Conservation (phyloP, 2,329 filamentous ascomycete genomes). For the Aspergillus viridinutans region DNA sequence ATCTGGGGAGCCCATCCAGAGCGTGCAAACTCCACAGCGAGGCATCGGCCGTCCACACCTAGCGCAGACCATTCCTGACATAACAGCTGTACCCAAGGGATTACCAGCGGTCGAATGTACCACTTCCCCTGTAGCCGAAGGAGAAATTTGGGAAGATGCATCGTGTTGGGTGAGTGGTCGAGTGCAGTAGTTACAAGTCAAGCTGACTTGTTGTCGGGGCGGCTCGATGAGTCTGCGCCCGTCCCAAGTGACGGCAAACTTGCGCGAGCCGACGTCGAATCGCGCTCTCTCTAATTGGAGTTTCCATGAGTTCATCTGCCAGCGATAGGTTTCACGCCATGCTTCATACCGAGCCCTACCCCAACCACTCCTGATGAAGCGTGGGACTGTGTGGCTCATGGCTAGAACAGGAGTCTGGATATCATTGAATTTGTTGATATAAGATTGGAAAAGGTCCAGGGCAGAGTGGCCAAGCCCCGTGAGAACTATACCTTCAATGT, state of each 20-base stretch:
- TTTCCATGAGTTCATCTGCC: slow-evolving; percentile 59
- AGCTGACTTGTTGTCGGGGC: slow-evolving; percentile 50
- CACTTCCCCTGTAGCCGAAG: slow-evolving; percentile 26
- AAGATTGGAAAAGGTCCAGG: slow-evolving; percentile 58
- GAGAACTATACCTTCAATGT: slow-evolving; percentile 59
- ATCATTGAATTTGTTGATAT: slow-evolving; percentile 57
- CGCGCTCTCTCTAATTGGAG: slow-evolving; percentile 56
- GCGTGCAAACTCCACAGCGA: slow-evolving; percentile 58
- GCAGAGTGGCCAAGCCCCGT: slow-evolving; percentile 57
- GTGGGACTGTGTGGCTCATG: slow-evolving; percentile 55
- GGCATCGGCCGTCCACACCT: slow-evolving; percentile 61
- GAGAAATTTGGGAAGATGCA: slow-evolving; percentile 27
- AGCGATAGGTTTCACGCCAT: slow-evolving; percentile 60
- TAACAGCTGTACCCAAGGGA: slow-evolving; percentile 31
- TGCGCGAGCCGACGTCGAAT: slow-evolving; percentile 57
- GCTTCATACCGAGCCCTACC: slow-evolving; percentile 52
- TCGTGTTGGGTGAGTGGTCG: slow-evolving; percentile 50
- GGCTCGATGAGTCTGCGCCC: slow-evolving; percentile 48
- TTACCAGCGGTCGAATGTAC: slow-evolving; percentile 33
- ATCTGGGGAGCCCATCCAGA: slow-evolving; percentile 59
- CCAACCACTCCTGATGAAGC: slow-evolving; percentile 53
- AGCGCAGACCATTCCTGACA: slow-evolving; percentile 54
- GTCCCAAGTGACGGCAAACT: slow-evolving; percentile 48
- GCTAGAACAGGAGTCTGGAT: slow-evolving; percentile 60
- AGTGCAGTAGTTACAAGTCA: slow-evolving; percentile 60